Percentiles rank a stretch among this genome's conserved stretches.
Conservation (phyloP, 2,329 filamentous ascomycete genomes). For the Podosphaera leucotricha region DNA sequence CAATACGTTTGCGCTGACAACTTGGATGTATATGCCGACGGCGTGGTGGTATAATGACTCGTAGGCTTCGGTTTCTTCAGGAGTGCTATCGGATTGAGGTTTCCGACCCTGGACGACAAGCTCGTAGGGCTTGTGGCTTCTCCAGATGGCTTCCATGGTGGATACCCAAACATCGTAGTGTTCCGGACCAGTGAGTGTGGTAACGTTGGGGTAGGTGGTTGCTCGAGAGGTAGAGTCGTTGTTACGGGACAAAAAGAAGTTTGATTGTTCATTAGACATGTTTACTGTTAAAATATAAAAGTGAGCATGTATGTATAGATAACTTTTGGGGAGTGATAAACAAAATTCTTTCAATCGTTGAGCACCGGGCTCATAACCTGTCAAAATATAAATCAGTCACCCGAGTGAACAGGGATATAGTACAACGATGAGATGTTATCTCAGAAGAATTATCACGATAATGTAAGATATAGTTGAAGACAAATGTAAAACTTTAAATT, state of each 20-base stretch:
- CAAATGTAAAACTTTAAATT: no score
- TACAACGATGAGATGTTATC: no score
- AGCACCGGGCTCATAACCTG: no score
- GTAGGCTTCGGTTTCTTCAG: background rate
- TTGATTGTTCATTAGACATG: no score
- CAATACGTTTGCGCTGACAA: background rate
- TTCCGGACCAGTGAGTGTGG: background rate
- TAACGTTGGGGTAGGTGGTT: background rate
- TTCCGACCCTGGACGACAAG: background rate
- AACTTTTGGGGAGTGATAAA: no score
- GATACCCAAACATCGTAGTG: background rate
- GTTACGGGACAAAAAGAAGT: background rate
- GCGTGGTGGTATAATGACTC: background rate
- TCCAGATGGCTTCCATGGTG: background rate
- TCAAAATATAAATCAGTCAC: no score
- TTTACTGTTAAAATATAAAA: no score
- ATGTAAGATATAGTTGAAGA: no score
- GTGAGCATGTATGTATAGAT: no score
- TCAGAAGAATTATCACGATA: no score
- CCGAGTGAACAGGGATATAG: no score
- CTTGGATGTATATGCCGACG: background rate
- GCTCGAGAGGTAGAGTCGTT: background rate
- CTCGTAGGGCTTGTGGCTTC: background rate
- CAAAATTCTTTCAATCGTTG: no score
- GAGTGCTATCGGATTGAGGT: background rate